Evolutionary conservation across 768 basidiomycete genomes (phyloP), one percentile per base, ranked within the genome.

Genomic region (Hortiboletus campestris): DNA sequence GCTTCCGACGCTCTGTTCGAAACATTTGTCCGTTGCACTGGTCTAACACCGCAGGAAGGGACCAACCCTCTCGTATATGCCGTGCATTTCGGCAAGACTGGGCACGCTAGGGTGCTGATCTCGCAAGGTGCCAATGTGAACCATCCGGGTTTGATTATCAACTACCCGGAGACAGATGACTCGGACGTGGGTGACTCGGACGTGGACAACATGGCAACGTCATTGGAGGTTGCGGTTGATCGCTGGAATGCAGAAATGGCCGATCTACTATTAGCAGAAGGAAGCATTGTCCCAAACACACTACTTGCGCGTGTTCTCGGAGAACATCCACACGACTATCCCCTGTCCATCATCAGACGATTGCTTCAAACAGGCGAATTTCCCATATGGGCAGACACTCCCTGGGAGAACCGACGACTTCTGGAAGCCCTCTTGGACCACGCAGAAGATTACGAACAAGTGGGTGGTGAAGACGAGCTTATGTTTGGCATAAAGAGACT

Each of bases 41-140:
- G 4, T 3, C 19, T 48, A 10, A 8, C 0, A 25, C 11, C 41
- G 0, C 43, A 5, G 32, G 38, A 34, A 1, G 31, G 41, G 17
- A 57, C 38, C 0, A 59, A 46, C 13, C 58, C 58, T 1, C 55
- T 59, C 7, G 31, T 59, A 19, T 57, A 59, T 20, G 25, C 46
- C 2, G 36, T 42, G 0, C 32, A 50, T 0, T 44, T 59, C 9
- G 41, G 47, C 11, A 56, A 45, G 20, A 34, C 32, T 1, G 8
- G 1, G 3, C 55, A 59, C 29, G 55, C 46, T n/a, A 29, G 6
- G 13, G 7, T 4, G 6, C 11, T 59, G 35, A 41, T 54, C 25
- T 50, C n/a, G 6, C 39, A 41, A 0, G 56, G 47, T 16, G 40
- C 25, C 3, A 1, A 40, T n/a, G 31, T 60, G 1, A 50, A 60